Evolutionary conservation across 306 rosid species (phyloP), one percentile per base, ranked within the genome.

Genomic region (Chamaecrista fasciculata): DNA sequence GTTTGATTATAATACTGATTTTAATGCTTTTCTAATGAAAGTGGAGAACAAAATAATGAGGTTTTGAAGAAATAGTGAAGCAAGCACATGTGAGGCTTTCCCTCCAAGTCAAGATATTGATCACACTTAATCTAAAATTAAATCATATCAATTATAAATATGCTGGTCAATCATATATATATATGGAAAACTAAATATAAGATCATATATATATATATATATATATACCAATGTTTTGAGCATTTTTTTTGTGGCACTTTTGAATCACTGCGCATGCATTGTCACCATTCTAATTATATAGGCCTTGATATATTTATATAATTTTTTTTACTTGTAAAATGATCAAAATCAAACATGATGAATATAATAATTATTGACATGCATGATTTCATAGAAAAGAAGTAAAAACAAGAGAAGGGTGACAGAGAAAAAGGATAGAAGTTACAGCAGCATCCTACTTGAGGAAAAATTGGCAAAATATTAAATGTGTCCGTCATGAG

Each of bases 31-130:
- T 79, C 24, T 70, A 53, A 71, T 69, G 64, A 76, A 74, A 84
- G 92, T 89, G 96, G 92, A 89, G 88, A 89, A 79, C 96, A 84
- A 60, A 78, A 86, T 89, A 62, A 89, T 89, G 82, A 83, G 75
- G 76, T 52, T 77, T 84, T 84, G 88, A 80, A 84, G 90, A 77
- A 23, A 23, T 85, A 82, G 72, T 71, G 79, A 74, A 23, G 72
- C 67, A 76, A 75, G 83, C 96, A 89, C 96, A 89, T 86, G 87
- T 84, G 96, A 82, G 73, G 40, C 70, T 63, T 77, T 78, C 55
- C 66, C 78, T 78, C 80, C 66, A 86, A 86, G 90, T 86, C 92
- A 89, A 89, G 84, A 86, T n/a, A 15, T 59, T 77, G 42, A 73
- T 84, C 58, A 66, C 39, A 21, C 49, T 12, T 36, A 28, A n/a